Base-by-base conservation (phyloP, 345 rosid species). In the Linum lewisii region DNA sequence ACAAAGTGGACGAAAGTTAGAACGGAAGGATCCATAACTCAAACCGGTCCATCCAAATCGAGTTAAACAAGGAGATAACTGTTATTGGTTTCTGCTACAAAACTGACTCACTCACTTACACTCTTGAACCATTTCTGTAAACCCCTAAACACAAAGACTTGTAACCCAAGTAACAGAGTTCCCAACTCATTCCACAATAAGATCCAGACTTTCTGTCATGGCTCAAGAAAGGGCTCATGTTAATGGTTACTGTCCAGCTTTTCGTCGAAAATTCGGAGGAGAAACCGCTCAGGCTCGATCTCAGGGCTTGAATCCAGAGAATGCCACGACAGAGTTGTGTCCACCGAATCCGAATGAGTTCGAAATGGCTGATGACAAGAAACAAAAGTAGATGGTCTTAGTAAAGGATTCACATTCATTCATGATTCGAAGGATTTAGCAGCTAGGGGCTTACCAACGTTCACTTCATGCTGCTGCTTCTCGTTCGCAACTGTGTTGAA, bases 381-480 rank as follows among this genome's bases (percentile, higher is more conserved):
- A 42, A 11, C 9, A 42, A 4, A 11, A 11, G 47, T 42, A 29
- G 34, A 29, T 3, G 47, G 47, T 42, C 18, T 42, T 42, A 42
- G 47, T 0, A 11, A 16, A 16, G 15, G 47, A 42, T 29, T 8
- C 34, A 26, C n/a, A n/a, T n/a, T n/a, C n/a, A n/a, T n/a, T 34
- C 38, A 34, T 34, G 5, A 11, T 34, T 38, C 18, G 13, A 56
- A 62, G 37, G 56, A 36, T 23, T 68, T 59, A 24, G 21, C 25
- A 38, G 71, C 34, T 29, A 29, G 7, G 7, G 34, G 47, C 96
- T 82, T 80, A 90, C 99, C 99, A 67, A 94, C 95, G 76, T 87
- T 84, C 76, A 94, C 92, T 78, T 87, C 97, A 20, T 90, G 97
- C 66, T 85, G 96, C 77, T 87, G 82, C 77, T 85, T 94, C 57